Percentiles rank a stretch among this genome's conserved stretches.
Evolutionary conservation across 805 yeast species (phyloP).

Genomic region (Kockiozyma suomiensis): DNA sequence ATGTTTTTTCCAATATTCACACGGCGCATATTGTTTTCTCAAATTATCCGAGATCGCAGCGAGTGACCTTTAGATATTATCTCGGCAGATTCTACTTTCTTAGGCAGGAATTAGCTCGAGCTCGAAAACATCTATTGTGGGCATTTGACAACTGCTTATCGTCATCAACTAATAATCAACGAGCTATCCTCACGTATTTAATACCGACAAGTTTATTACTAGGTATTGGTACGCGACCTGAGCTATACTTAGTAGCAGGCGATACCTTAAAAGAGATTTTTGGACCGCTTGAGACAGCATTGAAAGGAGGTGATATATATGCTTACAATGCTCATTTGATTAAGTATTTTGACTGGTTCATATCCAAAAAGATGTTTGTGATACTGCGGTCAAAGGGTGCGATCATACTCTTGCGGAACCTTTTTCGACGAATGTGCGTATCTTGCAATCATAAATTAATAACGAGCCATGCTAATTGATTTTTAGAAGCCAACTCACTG

Average conservation of each 20-base stretch:
- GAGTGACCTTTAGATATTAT: conserved; percentile 58
- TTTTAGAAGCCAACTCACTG: neutral
- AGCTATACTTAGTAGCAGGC: conserved; percentile 32
- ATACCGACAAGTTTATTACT: conserved; percentile 57
- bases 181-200: conserved; percentile 51
- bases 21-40: conserved; percentile 48
- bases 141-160: conserved; percentile 50
- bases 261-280: conserved; percentile 44
- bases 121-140: conserved; percentile 59
- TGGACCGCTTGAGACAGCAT: conserved; percentile 43
- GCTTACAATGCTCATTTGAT: conserved; percentile 43
- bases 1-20: conserved; percentile 61
- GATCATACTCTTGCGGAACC: conserved; percentile 40
- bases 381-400: conserved; percentile 37
- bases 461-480: neutral
- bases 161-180: conserved; percentile 42
- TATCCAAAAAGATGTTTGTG: conserved; percentile 37
- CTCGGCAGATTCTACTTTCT: conserved; percentile 59
- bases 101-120: conserved; percentile 54
- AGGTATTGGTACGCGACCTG: conserved; percentile 53
- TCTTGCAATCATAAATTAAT: neutral
- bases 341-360: conserved; percentile 38
- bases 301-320: conserved; percentile 51
- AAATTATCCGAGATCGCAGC: conserved; percentile 51
- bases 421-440: conserved; percentile 31